Evolutionary conservation across 1,284 basidiomycete genomes (phyloP).

Genomic region (Sporisorium scitamineum): DNA sequence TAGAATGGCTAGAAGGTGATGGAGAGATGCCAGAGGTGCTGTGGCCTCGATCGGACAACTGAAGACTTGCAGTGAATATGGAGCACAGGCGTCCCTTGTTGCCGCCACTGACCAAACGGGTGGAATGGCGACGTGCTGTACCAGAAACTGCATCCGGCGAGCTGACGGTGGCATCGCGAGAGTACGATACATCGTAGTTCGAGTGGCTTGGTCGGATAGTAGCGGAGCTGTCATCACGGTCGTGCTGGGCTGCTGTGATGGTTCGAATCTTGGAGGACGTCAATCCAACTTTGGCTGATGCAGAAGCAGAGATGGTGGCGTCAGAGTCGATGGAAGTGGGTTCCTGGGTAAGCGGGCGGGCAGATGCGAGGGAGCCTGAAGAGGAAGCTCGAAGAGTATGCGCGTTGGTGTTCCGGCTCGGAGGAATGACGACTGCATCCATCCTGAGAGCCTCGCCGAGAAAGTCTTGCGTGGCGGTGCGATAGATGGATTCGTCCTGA

Average conservation of each 20-base stretch:
- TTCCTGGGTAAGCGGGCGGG: not conserved
- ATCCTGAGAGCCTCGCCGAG: conserved; percentile 49
- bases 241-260: conserved; percentile 23
- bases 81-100: conserved; percentile 33
- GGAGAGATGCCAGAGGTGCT: conserved; percentile 2
- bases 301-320: conserved; percentile 33
- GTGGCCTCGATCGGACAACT: conserved; percentile 15
- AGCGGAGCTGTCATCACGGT: conserved; percentile 44
- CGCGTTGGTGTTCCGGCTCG: not conserved
- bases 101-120: conserved; percentile 16
- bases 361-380: conserved; percentile 13
- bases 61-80: conserved; percentile 40
- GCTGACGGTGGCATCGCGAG: not conserved
- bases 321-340: conserved; percentile 11
- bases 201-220: conserved; percentile 40
- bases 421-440: conserved; percentile 42
- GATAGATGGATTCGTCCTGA: conserved; percentile 19
- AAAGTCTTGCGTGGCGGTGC: conserved; percentile 27
- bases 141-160: not conserved
- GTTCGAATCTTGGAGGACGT: conserved; percentile 3
- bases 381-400: conserved; percentile 6
- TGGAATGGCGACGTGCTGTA: conserved; percentile 21
- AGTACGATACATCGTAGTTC: not conserved
- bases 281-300: conserved; percentile 19
- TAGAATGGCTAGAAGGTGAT: conserved; percentile 24